phyloP scores from a whole-genome alignment of 2,329 filamentous ascomycete genomes.

The Ceratocystiopsis brevicomis region DNA sequence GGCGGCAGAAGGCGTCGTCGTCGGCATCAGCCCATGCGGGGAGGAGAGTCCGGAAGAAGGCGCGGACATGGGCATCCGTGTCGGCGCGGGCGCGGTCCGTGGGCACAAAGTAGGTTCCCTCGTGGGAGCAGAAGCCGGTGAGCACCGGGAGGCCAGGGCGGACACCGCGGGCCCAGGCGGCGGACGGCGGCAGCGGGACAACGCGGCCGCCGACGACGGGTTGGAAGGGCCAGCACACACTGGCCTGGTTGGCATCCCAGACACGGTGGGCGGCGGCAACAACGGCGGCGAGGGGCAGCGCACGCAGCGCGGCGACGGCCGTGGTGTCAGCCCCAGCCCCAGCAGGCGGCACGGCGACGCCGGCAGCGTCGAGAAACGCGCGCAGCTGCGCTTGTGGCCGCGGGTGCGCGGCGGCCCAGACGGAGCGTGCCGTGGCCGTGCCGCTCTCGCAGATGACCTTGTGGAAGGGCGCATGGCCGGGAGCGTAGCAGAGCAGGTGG shows the following conservation, averaged over 20 bases:
- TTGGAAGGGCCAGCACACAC: conserved; percentile 45
- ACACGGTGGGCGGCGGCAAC: conserved; percentile 23
- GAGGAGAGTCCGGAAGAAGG: conserved; percentile 43
- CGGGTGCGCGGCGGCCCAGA: conserved; percentile 33
- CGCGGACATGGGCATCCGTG: conserved; percentile 30
- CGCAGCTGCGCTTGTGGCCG: conserved; percentile 36
- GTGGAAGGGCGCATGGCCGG: conserved; percentile 24
- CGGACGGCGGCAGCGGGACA: conserved; percentile 37
- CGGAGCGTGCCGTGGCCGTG: conserved; percentile 33
- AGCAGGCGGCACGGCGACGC: conserved; percentile 16
- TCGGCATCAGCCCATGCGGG: conserved; percentile 34
- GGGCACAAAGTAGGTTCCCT: conserved; percentile 47
- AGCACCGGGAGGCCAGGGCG: conserved; percentile 35
- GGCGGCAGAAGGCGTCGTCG: conserved; percentile 30
- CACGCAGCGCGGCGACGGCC: conserved; percentile 32
- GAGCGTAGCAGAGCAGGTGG: conserved; percentile 35
- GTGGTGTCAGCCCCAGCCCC: conserved; percentile 11
- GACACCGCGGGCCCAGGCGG: conserved; percentile 14
- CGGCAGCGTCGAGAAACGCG: conserved; percentile 32
- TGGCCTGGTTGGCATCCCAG: conserved; percentile 23
- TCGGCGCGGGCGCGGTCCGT: conserved; percentile 17
- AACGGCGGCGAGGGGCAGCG: conserved; percentile 20
- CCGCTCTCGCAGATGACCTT: conserved; percentile 39
- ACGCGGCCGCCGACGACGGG: conserved; percentile 43
- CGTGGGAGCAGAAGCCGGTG: conserved; percentile 53